Conservation (phyloP, 139 green algal species). For the Chlorella sp. region DNA sequence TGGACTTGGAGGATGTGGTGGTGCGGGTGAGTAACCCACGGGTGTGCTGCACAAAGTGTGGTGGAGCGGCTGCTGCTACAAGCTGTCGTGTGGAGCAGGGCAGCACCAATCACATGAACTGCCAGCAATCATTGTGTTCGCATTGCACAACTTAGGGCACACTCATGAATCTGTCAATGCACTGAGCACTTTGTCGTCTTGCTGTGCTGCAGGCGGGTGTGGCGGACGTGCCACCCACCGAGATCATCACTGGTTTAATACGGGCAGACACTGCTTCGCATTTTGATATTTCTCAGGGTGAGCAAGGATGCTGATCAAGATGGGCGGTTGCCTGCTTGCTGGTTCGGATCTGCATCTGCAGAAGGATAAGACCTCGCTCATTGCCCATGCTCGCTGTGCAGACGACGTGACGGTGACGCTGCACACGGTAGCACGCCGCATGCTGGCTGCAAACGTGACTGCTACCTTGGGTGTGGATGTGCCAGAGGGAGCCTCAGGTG, state of each 20-base stretch:
- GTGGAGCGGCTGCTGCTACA: not conserved
- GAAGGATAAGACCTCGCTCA: too few relatives aligned
- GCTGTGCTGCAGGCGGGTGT: constrained; percentile 57
- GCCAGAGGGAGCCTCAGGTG: constrained; percentile 41
- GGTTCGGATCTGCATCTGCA: not conserved
- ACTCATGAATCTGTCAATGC: too few relatives aligned
- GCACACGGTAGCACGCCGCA: constrained; percentile 39
- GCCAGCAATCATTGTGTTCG: too few relatives aligned
- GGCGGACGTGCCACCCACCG: constrained; percentile 27
- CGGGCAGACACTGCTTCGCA: constrained; percentile 52
- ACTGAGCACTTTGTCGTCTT: too few relatives aligned
- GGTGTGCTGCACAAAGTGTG: not conserved
- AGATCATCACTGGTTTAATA: constrained; percentile 53
- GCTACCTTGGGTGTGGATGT: constrained; percentile 62
- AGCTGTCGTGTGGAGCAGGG: too few relatives aligned
- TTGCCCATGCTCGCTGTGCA: not conserved
- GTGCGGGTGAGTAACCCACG: constrained; percentile 29
- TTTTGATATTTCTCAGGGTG: constrained; percentile 61
- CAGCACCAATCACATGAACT: too few relatives aligned
- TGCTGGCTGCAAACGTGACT: constrained; percentile 60
- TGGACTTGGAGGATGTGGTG: constrained; percentile 52
- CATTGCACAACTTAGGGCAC: too few relatives aligned
- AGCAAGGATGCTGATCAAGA: not conserved
- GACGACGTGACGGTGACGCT: constrained; percentile 40
- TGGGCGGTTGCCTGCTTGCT: not conserved